These are phyloP conservation scores for Celoporthe dispersa DNA, from an alignment of 2,329 filamentous ascomycete genomes.

Conservation along the genomic window DNA sequence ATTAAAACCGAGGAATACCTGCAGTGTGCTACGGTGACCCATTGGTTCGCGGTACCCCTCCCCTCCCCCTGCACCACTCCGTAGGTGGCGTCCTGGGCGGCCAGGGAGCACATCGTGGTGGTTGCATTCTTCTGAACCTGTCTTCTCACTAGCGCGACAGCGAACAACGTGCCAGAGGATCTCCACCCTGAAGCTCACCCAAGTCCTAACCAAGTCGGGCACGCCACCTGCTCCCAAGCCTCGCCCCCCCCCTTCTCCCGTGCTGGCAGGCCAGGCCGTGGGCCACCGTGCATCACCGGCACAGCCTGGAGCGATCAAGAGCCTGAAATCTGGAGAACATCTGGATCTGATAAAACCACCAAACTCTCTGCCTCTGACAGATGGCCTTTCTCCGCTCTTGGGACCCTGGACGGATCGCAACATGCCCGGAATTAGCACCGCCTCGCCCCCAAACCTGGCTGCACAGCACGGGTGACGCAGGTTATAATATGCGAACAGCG, in stretches of 20 bases:
- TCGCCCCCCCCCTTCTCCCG: not conserved
- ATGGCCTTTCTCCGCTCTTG: slow-evolving; percentile 17
- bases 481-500: not conserved
- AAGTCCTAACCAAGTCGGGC: slow-evolving; percentile 23
- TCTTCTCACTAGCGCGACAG: slow-evolving; percentile 18
- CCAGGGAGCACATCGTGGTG: slow-evolving; percentile 19
- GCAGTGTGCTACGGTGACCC: not conserved
- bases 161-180: slow-evolving; percentile 27
- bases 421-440: slow-evolving; percentile 10
- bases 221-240: slow-evolving; percentile 6
- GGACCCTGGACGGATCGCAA: not conserved
- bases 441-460: not conserved
- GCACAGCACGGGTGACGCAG: not conserved
- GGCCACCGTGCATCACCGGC: slow-evolving; percentile 27
- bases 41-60: slow-evolving; percentile 17
- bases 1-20: slow-evolving; percentile 16
- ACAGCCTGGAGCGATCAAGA: slow-evolving; percentile 23
- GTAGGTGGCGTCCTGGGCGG: slow-evolving; percentile 21
- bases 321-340: slow-evolving; percentile 28
- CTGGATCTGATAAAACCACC: slow-evolving; percentile 22
- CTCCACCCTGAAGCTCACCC: slow-evolving; percentile 23
- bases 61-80: not conserved
- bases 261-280: slow-evolving; percentile 15
- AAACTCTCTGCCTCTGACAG: not conserved
- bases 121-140: slow-evolving; percentile 26